Evolutionary conservation across 2,329 filamentous ascomycete genomes (phyloP), one percentile per base, ranked within the genome.

Genomic region (Fusarium sarcochroum): DNA sequence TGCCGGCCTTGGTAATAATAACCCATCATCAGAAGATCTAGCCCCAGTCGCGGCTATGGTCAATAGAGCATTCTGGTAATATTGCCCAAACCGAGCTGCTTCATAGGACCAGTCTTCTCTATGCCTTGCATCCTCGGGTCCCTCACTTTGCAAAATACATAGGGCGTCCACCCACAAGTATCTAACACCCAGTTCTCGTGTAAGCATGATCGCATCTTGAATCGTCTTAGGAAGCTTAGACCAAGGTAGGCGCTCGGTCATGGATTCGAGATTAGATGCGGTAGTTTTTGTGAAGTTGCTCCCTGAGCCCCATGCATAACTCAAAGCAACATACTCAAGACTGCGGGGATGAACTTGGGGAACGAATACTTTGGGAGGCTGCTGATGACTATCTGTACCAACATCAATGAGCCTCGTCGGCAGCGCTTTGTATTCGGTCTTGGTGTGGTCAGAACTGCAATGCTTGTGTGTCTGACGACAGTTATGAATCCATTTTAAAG

Each of bases 91-190:
- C 1, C 30, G 17, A 1, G 30, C 25, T 1, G 50, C 17, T 25
- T 46, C 40, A 2, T 14, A 7, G 2, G 50, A 53, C 50, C 50
- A 53, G 18, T 53, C 50, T 5, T 46, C 13, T 46, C 35, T 25
- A 2, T 53, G 40, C 4, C 3, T 27, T 9, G 6, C 6, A 14
- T 53, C 40, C 5, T 46, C 3, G 2, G n/a, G 30, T 10, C 50
- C 50, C 4, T 53, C 40, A 2, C 50, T 53, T 46, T 53, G 40
- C 15, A 53, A 20, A 9, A 53, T 53, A 1, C 40, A 53, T 4
- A 53, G 15, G 3, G 40, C 40, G 10, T 53, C 40, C 7, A 53
- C 50, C 40, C 40, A 53, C 10, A 53, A 9, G 7, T 53, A 53
- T 13, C 6, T 46, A 4, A 53, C 45, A 8, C 50, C n/a, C 2